These are phyloP conservation scores for Chalaropsis ovoidea DNA, from an alignment of 2,329 filamentous ascomycete species.

Conservation along the genomic window DNA sequence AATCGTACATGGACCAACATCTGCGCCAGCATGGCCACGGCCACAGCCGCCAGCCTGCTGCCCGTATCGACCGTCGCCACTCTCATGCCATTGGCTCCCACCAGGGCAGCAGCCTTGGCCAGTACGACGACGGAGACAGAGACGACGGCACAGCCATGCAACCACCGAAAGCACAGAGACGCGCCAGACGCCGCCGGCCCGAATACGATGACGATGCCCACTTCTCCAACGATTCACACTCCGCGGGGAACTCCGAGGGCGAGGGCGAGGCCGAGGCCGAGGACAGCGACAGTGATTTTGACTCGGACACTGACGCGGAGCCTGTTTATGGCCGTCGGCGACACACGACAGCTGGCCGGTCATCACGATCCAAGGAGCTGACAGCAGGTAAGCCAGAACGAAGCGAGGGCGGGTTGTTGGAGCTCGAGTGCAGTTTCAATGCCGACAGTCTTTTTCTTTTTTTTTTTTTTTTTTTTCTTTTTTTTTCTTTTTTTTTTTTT, in stretches of 20 bases:
- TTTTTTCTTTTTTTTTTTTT: too few relatives aligned
- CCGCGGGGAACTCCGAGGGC: background rate
- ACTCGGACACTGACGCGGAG: constrained; percentile 2
- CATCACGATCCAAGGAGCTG: constrained; percentile 1
- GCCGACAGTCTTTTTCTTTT: background rate
- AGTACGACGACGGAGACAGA: background rate
- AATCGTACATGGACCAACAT: constrained; percentile 21
- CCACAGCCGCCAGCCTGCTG: constrained; percentile 13
- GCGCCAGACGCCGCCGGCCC: background rate
- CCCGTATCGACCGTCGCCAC: constrained; percentile 18
- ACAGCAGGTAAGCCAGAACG: constrained; percentile 6
- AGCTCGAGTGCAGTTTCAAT: too few relatives aligned
- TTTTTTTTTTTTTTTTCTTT: too few relatives aligned
- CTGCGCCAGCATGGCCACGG: constrained; percentile 5
- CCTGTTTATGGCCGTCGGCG: constrained; percentile 4
- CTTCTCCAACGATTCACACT: constrained; percentile 18
- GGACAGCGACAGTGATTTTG: background rate
- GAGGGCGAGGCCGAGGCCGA: background rate
- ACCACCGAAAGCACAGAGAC: background rate
- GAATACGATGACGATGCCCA: constrained; percentile 11
- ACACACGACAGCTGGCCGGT: constrained; percentile 3
- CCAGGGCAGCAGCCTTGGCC: constrained; percentile 17
- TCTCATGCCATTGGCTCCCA: constrained; percentile 14
- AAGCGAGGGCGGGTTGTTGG: background rate
- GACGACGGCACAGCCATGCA: background rate